Percentiles rank a stretch among this genome's conserved stretches.
Evolutionary conservation across 2,329 filamentous ascomycete genomes (phyloP).

Genomic region (Herpomyces periplanetae): DNA sequence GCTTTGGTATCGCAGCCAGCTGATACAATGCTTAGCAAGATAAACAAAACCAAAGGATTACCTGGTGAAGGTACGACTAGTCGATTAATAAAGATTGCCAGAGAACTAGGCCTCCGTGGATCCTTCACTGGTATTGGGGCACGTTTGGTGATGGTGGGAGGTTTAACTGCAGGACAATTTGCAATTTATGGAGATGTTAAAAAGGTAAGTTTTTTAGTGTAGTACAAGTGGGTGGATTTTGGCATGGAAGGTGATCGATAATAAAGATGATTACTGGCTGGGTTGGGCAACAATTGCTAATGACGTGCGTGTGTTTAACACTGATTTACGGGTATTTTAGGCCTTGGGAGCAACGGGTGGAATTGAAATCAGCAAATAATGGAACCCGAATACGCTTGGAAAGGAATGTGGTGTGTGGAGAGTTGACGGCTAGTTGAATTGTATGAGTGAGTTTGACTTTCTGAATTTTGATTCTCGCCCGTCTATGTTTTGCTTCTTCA

Average conservation of each 20-base stretch:
- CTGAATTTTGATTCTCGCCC: no score
- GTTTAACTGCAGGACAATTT: constrained; percentile 10
- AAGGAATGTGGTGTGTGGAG: no score
- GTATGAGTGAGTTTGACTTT: no score
- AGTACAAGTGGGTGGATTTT: constrained; percentile 1
- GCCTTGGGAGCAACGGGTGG: constrained; percentile 26
- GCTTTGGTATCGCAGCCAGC: constrained; percentile 58
- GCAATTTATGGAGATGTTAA: constrained; percentile 37
- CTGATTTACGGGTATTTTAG: constrained; percentile 3
- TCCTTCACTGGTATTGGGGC: constrained; percentile 46
- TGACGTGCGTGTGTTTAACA: constrained; percentile 2
- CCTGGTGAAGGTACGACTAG: constrained; percentile 46
- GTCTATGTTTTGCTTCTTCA: no score
- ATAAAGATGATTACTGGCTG: constrained; percentile 1
- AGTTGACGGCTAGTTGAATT: no score
- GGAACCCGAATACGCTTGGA: no score
- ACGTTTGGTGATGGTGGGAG: constrained; percentile 22
- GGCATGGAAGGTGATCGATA: constrained; percentile 16
- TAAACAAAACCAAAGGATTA: constrained; percentile 15
- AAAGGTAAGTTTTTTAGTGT: constrained; percentile 4
- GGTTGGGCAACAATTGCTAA: constrained; percentile 1
- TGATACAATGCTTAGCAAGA: constrained; percentile 77
- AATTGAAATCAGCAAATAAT: constrained; percentile 22
- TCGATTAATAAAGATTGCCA: constrained; percentile 53
- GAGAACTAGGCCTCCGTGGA: constrained; percentile 42